These are phyloP conservation scores for Aspergillus saccharolyticus DNA, from an alignment of 495 filamentous ascomycete species.

Conservation along the genomic window DNA sequence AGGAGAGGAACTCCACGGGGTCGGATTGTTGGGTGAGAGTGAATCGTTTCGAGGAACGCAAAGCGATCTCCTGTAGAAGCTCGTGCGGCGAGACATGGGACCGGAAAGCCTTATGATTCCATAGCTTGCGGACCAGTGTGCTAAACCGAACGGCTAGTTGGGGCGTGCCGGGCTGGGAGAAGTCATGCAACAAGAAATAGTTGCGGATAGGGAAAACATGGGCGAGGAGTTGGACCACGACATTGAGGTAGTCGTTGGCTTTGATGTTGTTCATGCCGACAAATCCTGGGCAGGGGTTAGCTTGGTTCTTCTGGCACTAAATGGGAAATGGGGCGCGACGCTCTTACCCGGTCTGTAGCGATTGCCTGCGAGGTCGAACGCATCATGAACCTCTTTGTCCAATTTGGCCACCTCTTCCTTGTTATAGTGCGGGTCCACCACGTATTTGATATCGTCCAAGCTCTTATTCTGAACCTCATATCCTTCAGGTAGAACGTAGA, in stretches of 20 bases:
- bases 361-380: slow-evolving; percentile 73
- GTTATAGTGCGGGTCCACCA: slow-evolving; percentile 85
- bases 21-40: slow-evolving; percentile 88
- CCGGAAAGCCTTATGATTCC: slow-evolving; percentile 97
- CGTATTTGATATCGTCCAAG: slow-evolving; percentile 97
- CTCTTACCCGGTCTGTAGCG: slow-evolving; percentile 73
- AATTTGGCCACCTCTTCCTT: slow-evolving; percentile 72
- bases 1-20: slow-evolving; percentile 91
- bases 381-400: slow-evolving; percentile 68
- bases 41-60: slow-evolving; percentile 87
- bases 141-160: slow-evolving; percentile 72
- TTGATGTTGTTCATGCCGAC: slow-evolving; percentile 99
- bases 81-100: slow-evolving; percentile 97
- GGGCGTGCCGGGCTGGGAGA: slow-evolving; percentile 41
- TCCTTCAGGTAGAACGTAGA: slow-evolving; percentile 93
- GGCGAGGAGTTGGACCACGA: slow-evolving; percentile 86
- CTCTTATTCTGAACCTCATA: slow-evolving; percentile 96
- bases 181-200: slow-evolving; percentile 78
- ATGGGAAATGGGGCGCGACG: background rate
- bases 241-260: slow-evolving; percentile 97
- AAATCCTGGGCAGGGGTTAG: slow-evolving; percentile 53
- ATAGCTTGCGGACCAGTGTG: slow-evolving; percentile 91
- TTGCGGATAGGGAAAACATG: slow-evolving; percentile 90
- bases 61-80: slow-evolving; percentile 87
- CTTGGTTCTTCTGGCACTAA: background rate